These are phyloP conservation scores for Plasmodium reichenowi DNA, from an alignment of 169 alveolate species.

Conservation along the genomic window DNA sequence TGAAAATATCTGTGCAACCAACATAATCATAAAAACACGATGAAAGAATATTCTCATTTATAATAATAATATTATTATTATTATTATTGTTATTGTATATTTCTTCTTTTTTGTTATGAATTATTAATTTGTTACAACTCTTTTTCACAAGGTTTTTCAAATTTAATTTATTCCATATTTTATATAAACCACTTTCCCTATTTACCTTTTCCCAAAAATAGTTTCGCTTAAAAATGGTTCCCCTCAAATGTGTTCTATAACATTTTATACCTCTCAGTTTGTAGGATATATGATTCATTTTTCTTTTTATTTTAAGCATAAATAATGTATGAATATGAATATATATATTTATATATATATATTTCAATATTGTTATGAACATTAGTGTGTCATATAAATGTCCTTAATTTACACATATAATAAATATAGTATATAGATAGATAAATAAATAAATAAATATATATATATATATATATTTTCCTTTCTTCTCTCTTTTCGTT, in stretches of 20 bases:
- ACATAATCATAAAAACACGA: not conserved
- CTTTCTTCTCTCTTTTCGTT: not conserved
- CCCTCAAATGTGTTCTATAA: not conserved
- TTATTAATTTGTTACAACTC: not conserved
- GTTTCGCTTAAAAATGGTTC: not conserved
- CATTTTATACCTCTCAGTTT: not conserved
- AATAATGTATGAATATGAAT: no score
- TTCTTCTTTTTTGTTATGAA: not conserved
- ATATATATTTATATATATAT: no score
- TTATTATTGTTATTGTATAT: not conserved
- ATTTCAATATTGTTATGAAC: no score
- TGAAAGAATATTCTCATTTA: not conserved
- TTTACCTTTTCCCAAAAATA: constrained; percentile 17
- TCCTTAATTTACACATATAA: no score
- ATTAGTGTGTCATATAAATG: no score
- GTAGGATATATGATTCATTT: not conserved
- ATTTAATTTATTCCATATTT: constrained; percentile 24
- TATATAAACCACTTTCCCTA: constrained; percentile 1
- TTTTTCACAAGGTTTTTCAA: constrained; percentile 28
- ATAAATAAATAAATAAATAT: no score
- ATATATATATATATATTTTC: not conserved
- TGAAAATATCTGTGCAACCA: constrained; percentile 16
- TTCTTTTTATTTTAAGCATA: not conserved
- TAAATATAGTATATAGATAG: no score
- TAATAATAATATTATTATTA: not conserved